Evolutionary conservation across 139 green algal species (phyloP).

Genomic region (Astrephomene gubernaculifera): DNA sequence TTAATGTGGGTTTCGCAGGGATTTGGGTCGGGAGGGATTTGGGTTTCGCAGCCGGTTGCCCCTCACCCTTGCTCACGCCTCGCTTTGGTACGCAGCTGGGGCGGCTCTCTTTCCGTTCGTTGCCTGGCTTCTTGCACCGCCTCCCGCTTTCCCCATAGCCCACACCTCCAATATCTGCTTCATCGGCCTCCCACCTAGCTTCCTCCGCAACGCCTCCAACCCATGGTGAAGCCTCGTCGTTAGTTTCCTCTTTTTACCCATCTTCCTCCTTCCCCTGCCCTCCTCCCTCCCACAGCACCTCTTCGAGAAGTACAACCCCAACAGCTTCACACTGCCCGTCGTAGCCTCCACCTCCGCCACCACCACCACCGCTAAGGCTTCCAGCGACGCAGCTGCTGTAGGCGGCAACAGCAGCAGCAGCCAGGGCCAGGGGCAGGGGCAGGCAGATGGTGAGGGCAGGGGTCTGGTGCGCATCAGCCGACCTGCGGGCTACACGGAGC

Average conservation of each 20-base stretch:
- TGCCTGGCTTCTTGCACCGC: background rate
- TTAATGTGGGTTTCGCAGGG: background rate
- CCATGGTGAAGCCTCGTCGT: background rate
- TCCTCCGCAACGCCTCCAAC: background rate
- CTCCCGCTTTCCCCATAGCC: background rate
- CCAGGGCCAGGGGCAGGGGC: too few species aligned
- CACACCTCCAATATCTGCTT: background rate
- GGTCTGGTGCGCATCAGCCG: too few species aligned
- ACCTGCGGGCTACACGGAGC: too few species aligned
- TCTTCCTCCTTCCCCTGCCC: background rate
- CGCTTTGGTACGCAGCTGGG: background rate
- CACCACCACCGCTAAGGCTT: too few species aligned
- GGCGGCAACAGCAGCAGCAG: too few species aligned
- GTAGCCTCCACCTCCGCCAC: too few species aligned
- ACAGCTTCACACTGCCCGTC: background rate
- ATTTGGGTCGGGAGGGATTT: background rate
- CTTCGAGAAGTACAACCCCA: conserved; percentile 38
- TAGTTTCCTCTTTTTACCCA: background rate
- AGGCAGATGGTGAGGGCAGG: too few species aligned
- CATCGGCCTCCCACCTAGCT: background rate
- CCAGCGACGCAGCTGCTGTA: too few species aligned
- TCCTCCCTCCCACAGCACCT: background rate
- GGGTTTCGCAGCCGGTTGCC: background rate
- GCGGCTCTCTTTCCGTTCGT: background rate
- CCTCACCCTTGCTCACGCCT: background rate